These are phyloP conservation scores for Posidonia australis DNA, from an alignment of 106 monocot species.

Conservation along the genomic window DNA sequence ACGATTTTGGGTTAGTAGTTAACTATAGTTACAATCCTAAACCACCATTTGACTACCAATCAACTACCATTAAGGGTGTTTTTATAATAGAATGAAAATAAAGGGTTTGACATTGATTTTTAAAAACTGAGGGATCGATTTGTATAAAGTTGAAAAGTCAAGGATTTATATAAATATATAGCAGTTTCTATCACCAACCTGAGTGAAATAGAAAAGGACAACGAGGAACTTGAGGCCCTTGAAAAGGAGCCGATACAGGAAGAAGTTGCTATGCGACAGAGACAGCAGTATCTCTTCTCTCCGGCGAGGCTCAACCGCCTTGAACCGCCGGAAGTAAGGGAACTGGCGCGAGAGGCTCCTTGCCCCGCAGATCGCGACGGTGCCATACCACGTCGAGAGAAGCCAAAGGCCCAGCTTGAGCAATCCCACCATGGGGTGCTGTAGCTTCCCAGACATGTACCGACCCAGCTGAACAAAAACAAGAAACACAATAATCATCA, in stretches of 20 bases:
- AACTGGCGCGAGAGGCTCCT: constrained; percentile 32
- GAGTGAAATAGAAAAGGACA: constrained; percentile 36
- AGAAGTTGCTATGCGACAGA: constrained; percentile 32
- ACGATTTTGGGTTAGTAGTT: too few species aligned
- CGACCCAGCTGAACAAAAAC: constrained; percentile 16
- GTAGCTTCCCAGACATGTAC: constrained; percentile 19
- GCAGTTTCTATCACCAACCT: too few species aligned
- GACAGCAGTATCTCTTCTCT: constrained; percentile 44
- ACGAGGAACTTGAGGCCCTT: constrained; percentile 22
- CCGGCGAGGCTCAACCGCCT: constrained; percentile 9
- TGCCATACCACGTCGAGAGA: constrained; percentile 72
- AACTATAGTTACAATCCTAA: too few species aligned
- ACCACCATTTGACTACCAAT: too few species aligned
- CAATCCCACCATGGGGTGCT: constrained; percentile 15
- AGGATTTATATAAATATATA: too few species aligned
- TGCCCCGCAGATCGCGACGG: constrained; percentile 44
- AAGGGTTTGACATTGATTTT: too few species aligned
- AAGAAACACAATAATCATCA: neutral
- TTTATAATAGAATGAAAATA: too few species aligned
- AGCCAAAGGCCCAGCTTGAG: constrained; percentile 39
- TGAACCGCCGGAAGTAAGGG: constrained; percentile 52
- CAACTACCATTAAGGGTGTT: too few species aligned
- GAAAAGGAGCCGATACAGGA: constrained; percentile 21
- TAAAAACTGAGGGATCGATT: too few species aligned
- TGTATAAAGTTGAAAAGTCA: too few species aligned